Evolutionary conservation across 371 early-diverging fungal genomes (phyloP).

Genomic region (Mucor lusitanicus): DNA sequence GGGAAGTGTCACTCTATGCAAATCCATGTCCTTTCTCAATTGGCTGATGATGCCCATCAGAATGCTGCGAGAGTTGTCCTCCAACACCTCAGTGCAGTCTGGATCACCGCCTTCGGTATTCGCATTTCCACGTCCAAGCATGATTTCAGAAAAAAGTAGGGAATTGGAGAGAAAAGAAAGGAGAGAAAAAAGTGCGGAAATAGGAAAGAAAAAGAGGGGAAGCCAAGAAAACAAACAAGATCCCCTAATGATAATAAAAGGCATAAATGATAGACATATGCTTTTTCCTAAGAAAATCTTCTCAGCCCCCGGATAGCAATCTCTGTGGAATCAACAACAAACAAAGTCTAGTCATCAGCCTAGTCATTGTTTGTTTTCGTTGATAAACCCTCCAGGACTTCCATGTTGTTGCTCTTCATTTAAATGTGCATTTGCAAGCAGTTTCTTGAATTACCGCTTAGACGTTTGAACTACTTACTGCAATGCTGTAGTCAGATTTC

Average conservation of each 20-base stretch:
- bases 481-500: too few species aligned
- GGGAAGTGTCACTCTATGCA: conserved; percentile 87
- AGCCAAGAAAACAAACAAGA: conserved; percentile 4
- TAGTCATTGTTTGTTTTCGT: neutral
- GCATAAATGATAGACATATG: neutral
- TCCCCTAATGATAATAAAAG: neutral
- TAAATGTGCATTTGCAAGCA: neutral
- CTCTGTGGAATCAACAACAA: neutral
- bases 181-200: neutral
- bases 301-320: neutral
- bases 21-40: conserved; percentile 86
- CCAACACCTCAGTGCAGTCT: conserved; percentile 78
- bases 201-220: neutral
- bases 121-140: conserved; percentile 13
- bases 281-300: neutral
- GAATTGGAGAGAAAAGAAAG: neutral
- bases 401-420: neutral
- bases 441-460: neutral
- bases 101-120: conserved; percentile 28
- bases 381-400: neutral
- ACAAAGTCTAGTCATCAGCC: conserved; percentile 1
- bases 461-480: too few species aligned
- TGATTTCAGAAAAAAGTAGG: conserved; percentile 6
- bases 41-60: conserved; percentile 84
- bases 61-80: conserved; percentile 84